Percentiles rank a stretch among this genome's conserved stretches.
These are phyloP conservation scores for Camillea tinctor DNA, from an alignment of 2,329 filamentous ascomycete species.

Conservation along the genomic window DNA sequence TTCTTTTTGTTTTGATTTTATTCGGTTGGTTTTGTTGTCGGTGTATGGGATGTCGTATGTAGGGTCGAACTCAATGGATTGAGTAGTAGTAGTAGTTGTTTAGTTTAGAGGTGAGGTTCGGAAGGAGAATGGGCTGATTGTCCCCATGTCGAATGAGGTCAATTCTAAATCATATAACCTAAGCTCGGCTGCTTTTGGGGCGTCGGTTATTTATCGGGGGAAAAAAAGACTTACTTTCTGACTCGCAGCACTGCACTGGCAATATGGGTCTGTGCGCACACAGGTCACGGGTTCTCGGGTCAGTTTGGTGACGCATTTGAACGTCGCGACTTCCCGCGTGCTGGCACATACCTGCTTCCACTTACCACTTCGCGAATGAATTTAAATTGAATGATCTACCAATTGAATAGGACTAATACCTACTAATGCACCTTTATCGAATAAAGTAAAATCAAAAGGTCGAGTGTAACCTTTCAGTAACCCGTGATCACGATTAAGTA, in stretches of 20 bases:
- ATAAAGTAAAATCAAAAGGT: too few species aligned
- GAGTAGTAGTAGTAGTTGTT: conserved; percentile 7
- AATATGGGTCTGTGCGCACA: conserved; percentile 8
- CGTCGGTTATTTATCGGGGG: conserved; percentile 29
- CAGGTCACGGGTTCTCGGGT: conserved; percentile 30
- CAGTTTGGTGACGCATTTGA: conserved; percentile 25
- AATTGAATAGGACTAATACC: too few species aligned
- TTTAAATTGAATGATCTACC: neutral
- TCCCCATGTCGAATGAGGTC: conserved; percentile 13
- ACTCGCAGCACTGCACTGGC: too few species aligned
- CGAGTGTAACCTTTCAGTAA: neutral
- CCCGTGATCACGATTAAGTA: too few species aligned
- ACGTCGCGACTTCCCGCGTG: conserved; percentile 18
- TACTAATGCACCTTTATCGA: too few species aligned
- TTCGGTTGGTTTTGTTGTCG: neutral
- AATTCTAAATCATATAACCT: conserved; percentile 1
- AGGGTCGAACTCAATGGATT: neutral
- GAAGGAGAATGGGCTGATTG: neutral
- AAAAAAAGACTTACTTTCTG: too few species aligned
- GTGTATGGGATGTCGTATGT: too few species aligned
- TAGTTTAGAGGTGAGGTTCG: conserved; percentile 12
- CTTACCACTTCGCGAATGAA: neutral
- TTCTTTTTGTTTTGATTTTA: conserved; percentile 11
- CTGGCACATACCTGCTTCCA: neutral
- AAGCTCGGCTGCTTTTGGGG: conserved; percentile 3